Percentiles rank a stretch among this genome's conserved stretches.
These are phyloP conservation scores for Aspergillus ruber DNA, from an alignment of 2,329 filamentous ascomycete species.

Conservation along the genomic window DNA sequence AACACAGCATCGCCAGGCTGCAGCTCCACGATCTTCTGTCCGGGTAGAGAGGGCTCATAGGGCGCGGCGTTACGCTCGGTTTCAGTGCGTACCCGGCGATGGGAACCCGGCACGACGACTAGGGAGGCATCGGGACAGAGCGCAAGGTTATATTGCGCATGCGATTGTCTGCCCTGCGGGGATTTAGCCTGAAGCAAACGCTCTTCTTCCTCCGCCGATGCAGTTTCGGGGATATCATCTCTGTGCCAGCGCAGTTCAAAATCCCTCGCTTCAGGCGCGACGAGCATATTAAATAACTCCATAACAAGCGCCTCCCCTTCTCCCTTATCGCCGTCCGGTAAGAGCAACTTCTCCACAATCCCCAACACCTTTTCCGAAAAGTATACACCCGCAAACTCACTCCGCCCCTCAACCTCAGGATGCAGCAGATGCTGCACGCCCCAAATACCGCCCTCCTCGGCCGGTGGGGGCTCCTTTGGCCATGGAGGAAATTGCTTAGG, in stretches of 20 bases:
- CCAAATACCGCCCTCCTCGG: constrained; percentile 64
- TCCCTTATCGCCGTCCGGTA: constrained; percentile 27
- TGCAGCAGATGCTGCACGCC: constrained; percentile 81
- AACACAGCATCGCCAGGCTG: constrained; percentile 74
- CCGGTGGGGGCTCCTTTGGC: constrained; percentile 50
- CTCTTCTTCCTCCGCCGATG: constrained; percentile 60
- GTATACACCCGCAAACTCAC: constrained; percentile 62
- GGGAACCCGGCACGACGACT: constrained; percentile 71
- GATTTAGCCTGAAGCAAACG: constrained; percentile 48
- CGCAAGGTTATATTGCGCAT: constrained; percentile 84
- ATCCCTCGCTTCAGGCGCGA: constrained; percentile 59
- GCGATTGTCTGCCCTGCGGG: constrained; percentile 48
- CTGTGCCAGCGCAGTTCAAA: constrained; percentile 80
- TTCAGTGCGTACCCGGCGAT: constrained; percentile 63
- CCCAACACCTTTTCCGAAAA: constrained; percentile 61
- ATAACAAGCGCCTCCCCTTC: constrained; percentile 64
- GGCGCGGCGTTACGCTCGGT: constrained; percentile 62
- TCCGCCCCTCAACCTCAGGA: constrained; percentile 58
- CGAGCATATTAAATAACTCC: constrained; percentile 82
- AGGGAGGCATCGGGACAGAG: constrained; percentile 68
- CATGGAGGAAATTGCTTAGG: constrained; percentile 90
- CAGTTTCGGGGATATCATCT: constrained; percentile 69
- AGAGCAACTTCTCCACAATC: constrained; percentile 60
- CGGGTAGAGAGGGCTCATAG: constrained; percentile 56
- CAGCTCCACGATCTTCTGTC: constrained; percentile 60